Base-by-base conservation (phyloP, 495 filamentous ascomycete genomes). In the Recurvomyces mirabilis region DNA sequence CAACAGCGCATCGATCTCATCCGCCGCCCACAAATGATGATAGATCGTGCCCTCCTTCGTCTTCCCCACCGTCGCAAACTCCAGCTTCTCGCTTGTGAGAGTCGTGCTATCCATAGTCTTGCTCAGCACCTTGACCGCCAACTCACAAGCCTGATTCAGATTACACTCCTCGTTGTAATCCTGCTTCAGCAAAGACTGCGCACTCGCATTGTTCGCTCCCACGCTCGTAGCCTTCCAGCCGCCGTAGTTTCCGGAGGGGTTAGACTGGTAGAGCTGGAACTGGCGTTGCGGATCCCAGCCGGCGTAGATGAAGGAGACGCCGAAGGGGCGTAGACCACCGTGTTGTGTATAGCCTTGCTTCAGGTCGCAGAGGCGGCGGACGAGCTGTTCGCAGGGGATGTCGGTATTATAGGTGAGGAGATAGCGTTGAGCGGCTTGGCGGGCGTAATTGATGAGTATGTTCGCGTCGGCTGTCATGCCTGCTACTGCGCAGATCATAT, bases 51-150 rank as follows among this genome's bases (percentile, higher is more conserved):
- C 91, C 53, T 83, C 75, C 66, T 83, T 81, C 59, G 88, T 94
- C 72, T 86, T 86, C 50, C 91, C 91, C 50, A 99, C 88, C 18
- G 91, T 99, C 56, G 91, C 91, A 61, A 99, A 96, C 65, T 99
- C 91, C 64, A 99, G 94, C 75, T 99, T 99, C 71, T 96, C 88
- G 58, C 87, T 94, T 72, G 85, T 93, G 57, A 99, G 65, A 72
- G 94, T 96, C 5, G 91, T 95, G 31, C 86, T 89, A 65, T 99
- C 91, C 93, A 99, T 99, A 3, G 91, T 99, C 78, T 99, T 99
- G 75, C 89, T 95, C 51, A 99, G 68, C 42, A 96, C 91, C 77
- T 99, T 99, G 55, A 99, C 88, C 17, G 91, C 91, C 76, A 95
- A 80, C 30, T 78, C 88, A 68, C 91, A 96, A 5, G 91, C 91